These are phyloP conservation scores for Solanum commersonii DNA, from an alignment of 257 asterid genomes.

Conservation along the genomic window DNA sequence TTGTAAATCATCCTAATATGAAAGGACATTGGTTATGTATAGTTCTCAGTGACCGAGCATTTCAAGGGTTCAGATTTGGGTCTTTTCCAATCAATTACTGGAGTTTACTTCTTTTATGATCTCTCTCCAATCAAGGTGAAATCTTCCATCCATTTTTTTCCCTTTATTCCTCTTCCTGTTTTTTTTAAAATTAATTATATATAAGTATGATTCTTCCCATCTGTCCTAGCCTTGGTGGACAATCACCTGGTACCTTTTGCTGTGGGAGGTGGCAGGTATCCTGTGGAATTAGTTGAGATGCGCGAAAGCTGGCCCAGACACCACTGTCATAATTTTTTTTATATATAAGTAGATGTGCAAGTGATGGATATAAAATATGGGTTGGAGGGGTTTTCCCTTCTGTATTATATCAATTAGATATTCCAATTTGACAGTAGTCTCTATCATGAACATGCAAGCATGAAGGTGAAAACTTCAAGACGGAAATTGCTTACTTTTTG, in stretches of 20 bases:
- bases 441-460: not conserved
- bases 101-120: conserved; percentile 91
- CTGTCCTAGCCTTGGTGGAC: not conserved
- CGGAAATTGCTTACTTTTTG: not conserved
- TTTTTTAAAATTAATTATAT: not conserved
- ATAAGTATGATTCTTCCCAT: not conserved
- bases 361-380: not conserved
- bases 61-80: conserved; percentile 59
- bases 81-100: conserved; percentile 54
- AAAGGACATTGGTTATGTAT: conserved; percentile 12
- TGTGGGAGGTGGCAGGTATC: not conserved
- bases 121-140: conserved; percentile 93
- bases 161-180: not conserved
- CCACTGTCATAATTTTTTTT: not conserved
- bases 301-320: not conserved
- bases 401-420: not conserved
- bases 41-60: conserved; percentile 99
- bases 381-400: not conserved
- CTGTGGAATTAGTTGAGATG: not conserved
- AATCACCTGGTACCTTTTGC: not conserved
- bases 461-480: not conserved
- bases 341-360: not conserved
- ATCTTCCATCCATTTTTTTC: not conserved
- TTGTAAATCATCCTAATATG: not conserved
- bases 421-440: not conserved